Percentiles rank a stretch among this genome's conserved stretches.
phyloP scores from a whole-genome alignment of 192 early-diverging fungal species.

The Diversispora epigaea region DNA sequence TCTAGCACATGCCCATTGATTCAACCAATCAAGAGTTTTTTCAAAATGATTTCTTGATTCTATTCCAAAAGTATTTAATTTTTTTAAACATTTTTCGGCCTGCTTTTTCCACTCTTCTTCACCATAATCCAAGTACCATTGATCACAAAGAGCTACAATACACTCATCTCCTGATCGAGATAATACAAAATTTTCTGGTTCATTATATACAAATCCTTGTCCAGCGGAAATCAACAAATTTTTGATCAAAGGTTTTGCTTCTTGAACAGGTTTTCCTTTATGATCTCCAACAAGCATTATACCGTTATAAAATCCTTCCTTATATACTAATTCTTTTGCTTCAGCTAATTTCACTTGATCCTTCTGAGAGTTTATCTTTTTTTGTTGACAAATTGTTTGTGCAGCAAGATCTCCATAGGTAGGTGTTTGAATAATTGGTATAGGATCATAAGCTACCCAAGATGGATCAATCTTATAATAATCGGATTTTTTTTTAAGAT shows the following conservation, averaged over 20 bases:
- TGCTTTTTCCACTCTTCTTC: conserved; percentile 78
- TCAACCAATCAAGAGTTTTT: conserved; percentile 87
- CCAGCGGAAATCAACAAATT: conserved; percentile 68
- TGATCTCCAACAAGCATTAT: conserved; percentile 81
- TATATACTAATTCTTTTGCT: conserved; percentile 94
- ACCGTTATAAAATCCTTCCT: conserved; percentile 97
- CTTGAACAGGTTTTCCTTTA: conserved; percentile 82
- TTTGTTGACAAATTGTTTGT: conserved; percentile 77
- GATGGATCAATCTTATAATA: conserved; percentile 87
- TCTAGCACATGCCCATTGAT: conserved; percentile 96
- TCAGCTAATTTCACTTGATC: conserved; percentile 88
- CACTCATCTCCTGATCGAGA: conserved; percentile 96
- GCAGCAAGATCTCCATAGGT: conserved; percentile 86
- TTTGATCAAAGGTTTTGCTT: conserved; percentile 85
- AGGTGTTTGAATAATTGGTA: conserved; percentile 85
- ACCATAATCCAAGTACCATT: conserved; percentile 99
- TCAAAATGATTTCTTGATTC: conserved; percentile 88
- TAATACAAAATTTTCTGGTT: conserved; percentile 93
- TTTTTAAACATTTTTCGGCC: conserved; percentile 73
- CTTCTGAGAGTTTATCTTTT: conserved; percentile 97
- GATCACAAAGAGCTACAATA: conserved; percentile 91
- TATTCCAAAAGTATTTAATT: conserved; percentile 76
- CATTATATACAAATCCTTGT: conserved; percentile 86
- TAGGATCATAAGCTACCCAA: conserved; percentile 83
- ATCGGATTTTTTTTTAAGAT: conserved; percentile 90